phyloP scores from a whole-genome alignment of 805 yeast species.

The Brettanomyces naardenensis region DNA sequence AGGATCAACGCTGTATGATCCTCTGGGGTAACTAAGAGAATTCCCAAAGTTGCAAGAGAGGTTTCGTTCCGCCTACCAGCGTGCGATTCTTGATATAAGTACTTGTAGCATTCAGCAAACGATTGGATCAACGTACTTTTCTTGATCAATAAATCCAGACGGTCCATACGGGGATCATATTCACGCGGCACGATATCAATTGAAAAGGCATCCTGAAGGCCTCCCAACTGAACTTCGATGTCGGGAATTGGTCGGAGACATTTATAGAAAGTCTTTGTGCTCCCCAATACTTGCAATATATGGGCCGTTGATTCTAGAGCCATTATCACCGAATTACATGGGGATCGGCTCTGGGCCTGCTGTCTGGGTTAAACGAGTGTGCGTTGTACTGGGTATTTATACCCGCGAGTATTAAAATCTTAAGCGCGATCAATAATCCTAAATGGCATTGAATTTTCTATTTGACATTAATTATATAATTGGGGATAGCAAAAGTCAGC shows the following conservation, averaged over 20 bases:
- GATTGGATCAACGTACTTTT: conserved; percentile 9
- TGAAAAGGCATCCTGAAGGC: not conserved
- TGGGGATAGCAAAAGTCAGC: no score
- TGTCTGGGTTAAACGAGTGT: no score
- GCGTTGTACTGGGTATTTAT: no score
- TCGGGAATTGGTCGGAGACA: not conserved
- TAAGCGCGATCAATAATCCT: no score
- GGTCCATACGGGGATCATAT: not conserved
- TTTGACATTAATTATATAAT: no score
- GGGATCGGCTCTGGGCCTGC: no score
- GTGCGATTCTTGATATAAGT: conserved; percentile 3
- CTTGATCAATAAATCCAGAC: conserved; percentile 10
- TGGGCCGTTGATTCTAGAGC: not conserved
- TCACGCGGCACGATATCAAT: not conserved
- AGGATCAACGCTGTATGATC: conserved; percentile 17
- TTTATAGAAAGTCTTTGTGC: not conserved
- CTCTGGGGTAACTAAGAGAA: conserved; percentile 22
- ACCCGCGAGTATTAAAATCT: no score
- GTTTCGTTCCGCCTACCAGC: not conserved
- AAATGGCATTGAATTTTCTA: no score
- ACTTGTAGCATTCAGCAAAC: conserved; percentile 14
- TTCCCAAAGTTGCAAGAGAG: conserved; percentile 15
- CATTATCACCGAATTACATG: no score
- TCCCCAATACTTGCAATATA: not conserved
- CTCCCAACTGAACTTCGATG: not conserved